These are phyloP conservation scores for Eimeria maxima DNA, from an alignment of 169 alveolate genomes.

Conservation along the genomic window DNA sequence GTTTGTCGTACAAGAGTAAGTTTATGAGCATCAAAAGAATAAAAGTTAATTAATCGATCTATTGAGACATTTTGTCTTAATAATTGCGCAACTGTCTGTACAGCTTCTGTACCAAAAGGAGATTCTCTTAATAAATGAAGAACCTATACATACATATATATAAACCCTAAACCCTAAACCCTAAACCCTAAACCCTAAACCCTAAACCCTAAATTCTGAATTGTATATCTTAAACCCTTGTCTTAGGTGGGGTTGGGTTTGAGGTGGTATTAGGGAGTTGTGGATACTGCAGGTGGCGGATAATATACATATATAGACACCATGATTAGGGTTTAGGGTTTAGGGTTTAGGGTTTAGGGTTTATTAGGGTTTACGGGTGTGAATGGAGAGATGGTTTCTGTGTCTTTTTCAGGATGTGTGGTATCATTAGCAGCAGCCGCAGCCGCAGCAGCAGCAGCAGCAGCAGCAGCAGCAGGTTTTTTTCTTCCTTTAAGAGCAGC, in stretches of 20 bases:
- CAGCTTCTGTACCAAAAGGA: constrained; percentile 16
- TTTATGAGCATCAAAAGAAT: neutral
- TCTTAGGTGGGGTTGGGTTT: no score
- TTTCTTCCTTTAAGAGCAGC: neutral
- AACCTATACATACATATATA: no score
- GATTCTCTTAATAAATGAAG: constrained; percentile 4
- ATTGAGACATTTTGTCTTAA: neutral
- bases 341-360: constrained; percentile 33
- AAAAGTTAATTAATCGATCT: neutral
- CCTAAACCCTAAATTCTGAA: no score
- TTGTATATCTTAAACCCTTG: neutral
- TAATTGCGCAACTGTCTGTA: constrained; percentile 20
- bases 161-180: constrained; percentile 1
- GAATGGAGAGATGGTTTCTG: neutral
- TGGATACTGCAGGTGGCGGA: neutral
- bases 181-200: constrained; percentile 30
- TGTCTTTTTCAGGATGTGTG: neutral
- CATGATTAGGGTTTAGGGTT: constrained; percentile 17
- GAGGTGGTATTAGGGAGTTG: no score
- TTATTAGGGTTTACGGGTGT: constrained; percentile 32
- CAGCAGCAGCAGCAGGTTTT: no score
- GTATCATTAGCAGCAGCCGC: no score
- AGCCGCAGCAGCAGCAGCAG: no score
- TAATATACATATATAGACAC: no score
- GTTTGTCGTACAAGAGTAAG: constrained; percentile 19